These are phyloP conservation scores for Colletotrichum simmondsii DNA, from an alignment of 2,329 filamentous ascomycete species.

Conservation along the genomic window DNA sequence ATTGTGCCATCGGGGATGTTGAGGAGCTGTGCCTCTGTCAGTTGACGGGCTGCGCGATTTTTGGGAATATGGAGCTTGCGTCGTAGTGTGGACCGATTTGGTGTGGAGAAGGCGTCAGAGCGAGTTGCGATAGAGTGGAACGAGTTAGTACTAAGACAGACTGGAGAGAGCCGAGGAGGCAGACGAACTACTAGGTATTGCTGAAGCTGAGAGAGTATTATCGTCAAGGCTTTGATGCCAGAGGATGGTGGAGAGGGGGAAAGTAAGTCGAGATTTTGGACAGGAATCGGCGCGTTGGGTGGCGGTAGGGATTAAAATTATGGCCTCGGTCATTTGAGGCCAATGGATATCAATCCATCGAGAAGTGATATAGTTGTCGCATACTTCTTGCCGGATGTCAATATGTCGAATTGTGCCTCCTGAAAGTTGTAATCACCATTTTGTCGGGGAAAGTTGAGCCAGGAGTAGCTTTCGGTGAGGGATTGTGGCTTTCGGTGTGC, in stretches of 20 bases:
- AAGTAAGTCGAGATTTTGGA: background rate
- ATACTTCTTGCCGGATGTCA: background rate
- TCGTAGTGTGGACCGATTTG: background rate
- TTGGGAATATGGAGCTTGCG: slow-evolving; percentile 13
- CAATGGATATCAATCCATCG: background rate
- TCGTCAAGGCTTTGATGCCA: background rate
- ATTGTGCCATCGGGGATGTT: slow-evolving; percentile 34
- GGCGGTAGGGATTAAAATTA: background rate
- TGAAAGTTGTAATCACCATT: background rate
- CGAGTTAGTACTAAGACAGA: background rate
- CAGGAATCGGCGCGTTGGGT: background rate
- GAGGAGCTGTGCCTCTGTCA: background rate
- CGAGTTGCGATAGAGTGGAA: background rate
- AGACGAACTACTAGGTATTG: background rate
- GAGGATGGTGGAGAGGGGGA: background rate
- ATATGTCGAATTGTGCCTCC: background rate
- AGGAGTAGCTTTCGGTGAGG: too few species aligned
- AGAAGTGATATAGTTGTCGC: background rate
- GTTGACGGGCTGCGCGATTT: background rate
- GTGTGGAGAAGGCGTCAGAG: background rate
- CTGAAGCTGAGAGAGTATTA: too few species aligned
- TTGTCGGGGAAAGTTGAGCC: background rate
- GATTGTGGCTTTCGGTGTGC: too few species aligned
- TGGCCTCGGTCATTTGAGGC: background rate
- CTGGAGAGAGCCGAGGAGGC: background rate